phyloP scores from a whole-genome alignment of 495 filamentous ascomycete genomes.

The Penicillium daleae region DNA sequence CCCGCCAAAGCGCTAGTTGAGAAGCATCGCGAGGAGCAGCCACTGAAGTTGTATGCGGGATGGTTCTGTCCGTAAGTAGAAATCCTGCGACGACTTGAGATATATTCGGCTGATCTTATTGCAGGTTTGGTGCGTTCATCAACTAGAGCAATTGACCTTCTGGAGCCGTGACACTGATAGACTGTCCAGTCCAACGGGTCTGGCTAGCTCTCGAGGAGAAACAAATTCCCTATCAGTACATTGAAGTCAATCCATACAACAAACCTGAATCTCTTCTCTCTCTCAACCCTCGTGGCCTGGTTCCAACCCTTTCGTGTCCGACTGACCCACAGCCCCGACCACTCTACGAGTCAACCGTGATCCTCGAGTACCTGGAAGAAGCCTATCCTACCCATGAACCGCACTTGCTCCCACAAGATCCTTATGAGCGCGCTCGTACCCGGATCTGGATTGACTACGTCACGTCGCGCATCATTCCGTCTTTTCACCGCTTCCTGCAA shows the following conservation, averaged over 20 bases:
- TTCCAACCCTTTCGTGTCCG: constrained; percentile 61
- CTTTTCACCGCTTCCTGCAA: constrained; percentile 67
- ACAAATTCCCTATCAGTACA: constrained; percentile 69
- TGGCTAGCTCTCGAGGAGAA: constrained; percentile 74
- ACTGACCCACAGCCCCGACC: constrained; percentile 40
- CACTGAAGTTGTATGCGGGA: constrained; percentile 65
- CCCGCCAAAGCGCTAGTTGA: constrained; percentile 52
- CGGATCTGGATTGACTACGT: constrained; percentile 74
- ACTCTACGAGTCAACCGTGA: constrained; percentile 67
- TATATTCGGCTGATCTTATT: constrained; percentile 11
- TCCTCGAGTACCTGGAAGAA: constrained; percentile 74
- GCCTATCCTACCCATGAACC: constrained; percentile 53
- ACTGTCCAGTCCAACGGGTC: constrained; percentile 56
- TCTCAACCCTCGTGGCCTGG: constrained; percentile 70
- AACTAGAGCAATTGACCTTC: neutral
- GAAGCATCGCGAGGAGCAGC: constrained; percentile 50
- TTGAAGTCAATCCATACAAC: constrained; percentile 74
- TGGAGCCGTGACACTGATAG: constrained; percentile 5
- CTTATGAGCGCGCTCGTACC: constrained; percentile 61
- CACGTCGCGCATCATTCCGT: constrained; percentile 62
- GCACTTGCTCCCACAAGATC: constrained; percentile 55
- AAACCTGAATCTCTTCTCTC: constrained; percentile 64
- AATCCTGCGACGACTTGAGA: neutral
- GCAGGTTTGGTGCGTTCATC: constrained; percentile 34
- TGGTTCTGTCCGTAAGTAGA: constrained; percentile 61